Conservation (phyloP, 495 filamentous ascomycete species). For the Rusavskia elegans region DNA sequence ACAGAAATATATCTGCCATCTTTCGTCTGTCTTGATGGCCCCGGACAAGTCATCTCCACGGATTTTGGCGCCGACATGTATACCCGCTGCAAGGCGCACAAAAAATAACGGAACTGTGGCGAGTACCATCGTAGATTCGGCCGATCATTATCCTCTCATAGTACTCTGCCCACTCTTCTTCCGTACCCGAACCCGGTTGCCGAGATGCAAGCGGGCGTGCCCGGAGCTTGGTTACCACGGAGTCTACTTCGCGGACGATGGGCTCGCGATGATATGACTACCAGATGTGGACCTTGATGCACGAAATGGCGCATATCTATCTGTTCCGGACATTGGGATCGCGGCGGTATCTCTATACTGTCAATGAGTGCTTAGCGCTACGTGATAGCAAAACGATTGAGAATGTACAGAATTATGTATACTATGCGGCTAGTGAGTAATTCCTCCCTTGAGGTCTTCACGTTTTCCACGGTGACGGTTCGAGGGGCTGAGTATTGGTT, state of each 20-base stretch:
- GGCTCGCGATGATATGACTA: not conserved
- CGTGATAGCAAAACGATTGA: not conserved
- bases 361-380: not conserved
- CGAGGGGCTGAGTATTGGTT: too few relatives aligned
- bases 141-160: not conserved
- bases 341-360: not conserved
- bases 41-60: too few relatives aligned
- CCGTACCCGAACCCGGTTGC: not conserved
- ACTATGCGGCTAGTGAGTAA: constrained; percentile 2
- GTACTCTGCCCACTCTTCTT: constrained; percentile 2
- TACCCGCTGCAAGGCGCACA: too few relatives aligned
- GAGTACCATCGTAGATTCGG: too few relatives aligned
- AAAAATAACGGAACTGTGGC: too few relatives aligned
- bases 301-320: constrained; percentile 6
- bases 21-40: too few relatives aligned
- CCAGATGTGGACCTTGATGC: constrained; percentile 2
- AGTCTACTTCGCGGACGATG: not conserved
- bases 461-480: too few relatives aligned
- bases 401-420: constrained; percentile 1
- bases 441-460: too few relatives aligned
- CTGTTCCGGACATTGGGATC: not conserved
- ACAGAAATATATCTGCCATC: too few relatives aligned
- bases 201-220: too few relatives aligned
- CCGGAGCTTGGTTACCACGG: too few relatives aligned
- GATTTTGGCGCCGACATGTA: too few relatives aligned